Percentiles rank a stretch among this genome's conserved stretches.
Evolutionary conservation across 345 rosid genomes (phyloP).

Genomic region (Boechera retrofracta): DNA sequence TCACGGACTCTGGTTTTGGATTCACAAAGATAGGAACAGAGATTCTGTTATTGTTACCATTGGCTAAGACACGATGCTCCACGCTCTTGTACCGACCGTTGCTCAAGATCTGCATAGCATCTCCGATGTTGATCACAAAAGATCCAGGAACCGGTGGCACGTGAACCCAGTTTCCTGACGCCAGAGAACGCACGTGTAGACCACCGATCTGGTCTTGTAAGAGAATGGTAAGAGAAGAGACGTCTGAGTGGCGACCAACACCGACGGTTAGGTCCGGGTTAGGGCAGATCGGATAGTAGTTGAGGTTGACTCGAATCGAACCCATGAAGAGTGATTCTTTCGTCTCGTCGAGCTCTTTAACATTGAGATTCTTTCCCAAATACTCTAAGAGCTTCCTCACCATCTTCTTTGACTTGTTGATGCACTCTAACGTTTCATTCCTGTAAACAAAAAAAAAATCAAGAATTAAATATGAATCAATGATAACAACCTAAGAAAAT

Average conservation of each 20-base stretch:
- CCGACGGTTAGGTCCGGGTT: constrained; percentile 57
- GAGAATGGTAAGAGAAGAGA: constrained; percentile 50
- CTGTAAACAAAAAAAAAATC: constrained; percentile 26
- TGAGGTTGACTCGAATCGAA: constrained; percentile 48
- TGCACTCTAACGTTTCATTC: constrained; percentile 54
- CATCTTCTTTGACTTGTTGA: constrained; percentile 48
- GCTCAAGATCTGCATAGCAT: no score
- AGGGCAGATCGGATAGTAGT: constrained; percentile 55
- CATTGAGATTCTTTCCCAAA: constrained; percentile 50
- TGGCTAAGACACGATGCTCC: no score
- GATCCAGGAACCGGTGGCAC: no score
- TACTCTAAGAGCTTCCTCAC: constrained; percentile 49
- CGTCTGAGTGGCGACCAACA: constrained; percentile 51
- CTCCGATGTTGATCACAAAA: no score
- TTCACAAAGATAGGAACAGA: no score
- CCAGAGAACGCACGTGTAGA: no score
- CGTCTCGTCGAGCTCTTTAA: constrained; percentile 47
- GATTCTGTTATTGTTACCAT: no score
- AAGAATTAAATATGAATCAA: constrained; percentile 2
- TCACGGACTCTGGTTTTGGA: no score
- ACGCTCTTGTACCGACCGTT: no score
- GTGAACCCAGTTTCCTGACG: no score
- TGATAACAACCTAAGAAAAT: neutral
- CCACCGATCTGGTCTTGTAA: neutral
- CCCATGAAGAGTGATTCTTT: constrained; percentile 50